Evolutionary conservation across 805 yeast genomes (phyloP).

Genomic region (Pichia exigua): DNA sequence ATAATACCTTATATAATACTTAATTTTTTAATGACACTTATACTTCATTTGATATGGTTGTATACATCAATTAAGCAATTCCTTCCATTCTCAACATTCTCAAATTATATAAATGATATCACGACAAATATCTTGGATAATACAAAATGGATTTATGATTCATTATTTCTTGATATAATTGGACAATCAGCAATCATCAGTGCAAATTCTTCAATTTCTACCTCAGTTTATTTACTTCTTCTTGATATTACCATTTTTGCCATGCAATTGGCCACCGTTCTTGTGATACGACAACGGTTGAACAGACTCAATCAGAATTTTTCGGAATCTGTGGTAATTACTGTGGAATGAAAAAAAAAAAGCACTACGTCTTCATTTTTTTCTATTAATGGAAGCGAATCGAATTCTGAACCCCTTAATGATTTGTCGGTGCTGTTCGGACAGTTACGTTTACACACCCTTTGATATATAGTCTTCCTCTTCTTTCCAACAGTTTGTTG

Average conservation of each 20-base stretch:
- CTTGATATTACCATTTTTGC: conserved; percentile 15
- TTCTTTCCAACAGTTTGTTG: neutral
- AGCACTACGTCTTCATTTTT: neutral
- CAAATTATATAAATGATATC: neutral
- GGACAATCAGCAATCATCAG: conserved; percentile 18
- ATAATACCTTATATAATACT: neutral
- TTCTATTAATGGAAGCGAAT: neutral
- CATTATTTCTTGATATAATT: conserved; percentile 21
- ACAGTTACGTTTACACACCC: neutral
- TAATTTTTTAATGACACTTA: neutral
- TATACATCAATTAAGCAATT: neutral
- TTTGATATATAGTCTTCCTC: neutral
- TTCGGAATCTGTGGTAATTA: neutral
- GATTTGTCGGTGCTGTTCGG: neutral
- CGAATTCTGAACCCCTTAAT: neutral
- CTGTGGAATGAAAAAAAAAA: neutral
- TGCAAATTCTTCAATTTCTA: neutral
- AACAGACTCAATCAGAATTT: neutral
- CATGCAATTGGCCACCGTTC: neutral
- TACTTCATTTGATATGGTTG: neutral
- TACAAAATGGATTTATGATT: conserved; percentile 14
- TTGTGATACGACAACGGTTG: neutral
- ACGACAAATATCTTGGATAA: neutral
- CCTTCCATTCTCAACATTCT: neutral
- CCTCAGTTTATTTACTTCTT: conserved; percentile 9